Base-by-base conservation (phyloP, 176 grass and related monocot species). In the Juncus effusus region DNA sequence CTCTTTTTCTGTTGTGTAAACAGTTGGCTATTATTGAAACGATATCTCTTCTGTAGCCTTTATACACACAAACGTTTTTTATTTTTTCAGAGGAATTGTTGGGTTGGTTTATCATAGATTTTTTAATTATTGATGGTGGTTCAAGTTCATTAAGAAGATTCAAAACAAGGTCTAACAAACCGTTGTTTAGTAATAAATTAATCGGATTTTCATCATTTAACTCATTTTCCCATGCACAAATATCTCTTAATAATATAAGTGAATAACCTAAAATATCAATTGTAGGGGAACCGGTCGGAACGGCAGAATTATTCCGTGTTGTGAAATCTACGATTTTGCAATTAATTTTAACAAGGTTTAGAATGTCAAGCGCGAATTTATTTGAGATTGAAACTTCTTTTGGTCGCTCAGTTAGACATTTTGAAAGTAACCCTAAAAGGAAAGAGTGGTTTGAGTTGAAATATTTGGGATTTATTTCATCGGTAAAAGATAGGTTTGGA, bases 201-300 rank as follows among this genome's bases (percentile, higher is more conserved):
- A 81, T 65, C 40, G 77, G 81, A 45, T 49, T 2, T 35, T 80
- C 68, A 15, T 71, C 41, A 55, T 71, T 71, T 55, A 19, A 60
- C 38, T 61, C 64, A 65, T 76, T 60, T 58, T 84, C 88, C 93
- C 94, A 93, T 61, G 78, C 88, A 84, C 80, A 89, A 47, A 89
- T 84, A 79, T 97, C 88, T 63, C 83, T 97, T 64, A 93, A 74
- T 49, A 97, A 84, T 53, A 75, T 56, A 40, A 97, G 76, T 0
- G 88, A 86, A 61, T 86, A 97, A 60, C 94, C 94, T 67, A 97
- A 67, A 12, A 84, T 58, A 83, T 97, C 83, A n/a, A 82, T 66
- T 75, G 12, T 78, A 69, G 80, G 74, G 55, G 4, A 54, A 62
- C 78, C 83, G 51, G 85, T 92, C 52, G 94, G 88, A 76, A 92